Conservation (phyloP, 169 alveolate genomes). For the Plasmodium cynomolgi region DNA sequence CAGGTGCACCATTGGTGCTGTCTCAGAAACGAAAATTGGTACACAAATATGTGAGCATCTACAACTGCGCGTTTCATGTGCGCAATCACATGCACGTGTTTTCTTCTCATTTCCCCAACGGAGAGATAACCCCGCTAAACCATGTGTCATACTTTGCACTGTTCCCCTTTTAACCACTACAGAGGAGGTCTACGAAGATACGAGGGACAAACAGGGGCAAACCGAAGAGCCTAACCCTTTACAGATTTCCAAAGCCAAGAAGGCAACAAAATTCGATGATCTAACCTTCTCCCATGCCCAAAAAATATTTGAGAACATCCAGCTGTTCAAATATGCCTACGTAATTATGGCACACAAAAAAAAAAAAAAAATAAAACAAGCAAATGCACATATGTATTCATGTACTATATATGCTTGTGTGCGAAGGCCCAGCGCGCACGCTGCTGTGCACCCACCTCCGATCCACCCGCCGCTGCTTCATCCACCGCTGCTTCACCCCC, state of each 20-base stretch:
- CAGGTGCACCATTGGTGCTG: neutral
- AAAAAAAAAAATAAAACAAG: neutral
- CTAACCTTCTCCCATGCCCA: constrained; percentile 71
- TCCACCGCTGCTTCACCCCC: neutral
- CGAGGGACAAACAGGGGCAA: constrained; percentile 12
- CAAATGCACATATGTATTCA: neutral
- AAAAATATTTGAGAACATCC: constrained; percentile 74
- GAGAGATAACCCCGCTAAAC: neutral
- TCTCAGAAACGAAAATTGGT: constrained; percentile 41
- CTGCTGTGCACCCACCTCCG: neutral
- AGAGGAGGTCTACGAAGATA: constrained; percentile 75
- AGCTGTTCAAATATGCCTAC: constrained; percentile 43
- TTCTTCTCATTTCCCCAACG: constrained; percentile 7
- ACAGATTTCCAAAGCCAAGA: constrained; percentile 16
- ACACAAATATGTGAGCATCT: constrained; percentile 5
- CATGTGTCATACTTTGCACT: neutral
- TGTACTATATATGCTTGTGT: neutral
- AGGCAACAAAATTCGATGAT: constrained; percentile 45
- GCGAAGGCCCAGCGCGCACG: neutral
- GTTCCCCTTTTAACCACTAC: neutral
- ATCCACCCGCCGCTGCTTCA: neutral
- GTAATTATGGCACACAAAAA: constrained; percentile 29
- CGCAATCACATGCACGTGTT: neutral
- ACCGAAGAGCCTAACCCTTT: constrained; percentile 1
- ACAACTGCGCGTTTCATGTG: neutral